These are phyloP conservation scores for Vitis hybrid DNA, from an alignment of 177 flowering plant genomes.

Conservation along the genomic window DNA sequence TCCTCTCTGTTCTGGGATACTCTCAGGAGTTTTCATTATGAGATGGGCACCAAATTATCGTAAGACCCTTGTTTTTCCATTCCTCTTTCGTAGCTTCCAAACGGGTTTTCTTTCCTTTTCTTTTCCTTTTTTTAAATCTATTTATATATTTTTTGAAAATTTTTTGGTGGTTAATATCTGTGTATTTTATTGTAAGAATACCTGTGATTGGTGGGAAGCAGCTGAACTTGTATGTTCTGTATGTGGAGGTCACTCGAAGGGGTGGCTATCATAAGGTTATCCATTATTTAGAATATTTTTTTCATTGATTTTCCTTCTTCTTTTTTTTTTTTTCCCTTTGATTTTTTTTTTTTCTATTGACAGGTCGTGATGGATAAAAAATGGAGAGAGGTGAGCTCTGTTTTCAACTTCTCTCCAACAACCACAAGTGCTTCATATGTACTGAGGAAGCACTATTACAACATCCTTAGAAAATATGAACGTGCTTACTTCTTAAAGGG, in stretches of 20 bases:
- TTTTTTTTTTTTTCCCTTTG: neutral
- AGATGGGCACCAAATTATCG: slow-evolving; percentile 66
- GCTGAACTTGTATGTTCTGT: slow-evolving; percentile 76
- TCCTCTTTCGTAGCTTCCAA: neutral
- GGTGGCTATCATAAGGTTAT: slow-evolving; percentile 85
- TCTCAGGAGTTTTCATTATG: slow-evolving; percentile 59
- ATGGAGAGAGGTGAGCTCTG: slow-evolving; percentile 81
- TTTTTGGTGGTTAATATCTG: neutral
- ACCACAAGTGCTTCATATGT: slow-evolving; percentile 92
- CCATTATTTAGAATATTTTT: no score
- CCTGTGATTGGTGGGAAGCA: slow-evolving; percentile 91
- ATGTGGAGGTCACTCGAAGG: slow-evolving; percentile 76
- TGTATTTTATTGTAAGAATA: slow-evolving; percentile 42
- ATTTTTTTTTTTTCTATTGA: neutral
- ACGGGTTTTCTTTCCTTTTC: neutral
- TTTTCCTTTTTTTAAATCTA: neutral
- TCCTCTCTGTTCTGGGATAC: slow-evolving; percentile 60
- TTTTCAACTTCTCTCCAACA: slow-evolving; percentile 74
- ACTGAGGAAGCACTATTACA: slow-evolving; percentile 64
- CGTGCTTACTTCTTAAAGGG: slow-evolving; percentile 71
- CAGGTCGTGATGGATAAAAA: slow-evolving; percentile 83
- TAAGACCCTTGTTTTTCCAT: slow-evolving; percentile 20
- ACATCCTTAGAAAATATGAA: slow-evolving; percentile 72
- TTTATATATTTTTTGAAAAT: neutral
- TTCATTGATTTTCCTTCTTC: neutral